Evolutionary conservation across 1,284 basidiomycete species (phyloP).

Genomic region (Apiotrichum akiyoshidainum): DNA sequence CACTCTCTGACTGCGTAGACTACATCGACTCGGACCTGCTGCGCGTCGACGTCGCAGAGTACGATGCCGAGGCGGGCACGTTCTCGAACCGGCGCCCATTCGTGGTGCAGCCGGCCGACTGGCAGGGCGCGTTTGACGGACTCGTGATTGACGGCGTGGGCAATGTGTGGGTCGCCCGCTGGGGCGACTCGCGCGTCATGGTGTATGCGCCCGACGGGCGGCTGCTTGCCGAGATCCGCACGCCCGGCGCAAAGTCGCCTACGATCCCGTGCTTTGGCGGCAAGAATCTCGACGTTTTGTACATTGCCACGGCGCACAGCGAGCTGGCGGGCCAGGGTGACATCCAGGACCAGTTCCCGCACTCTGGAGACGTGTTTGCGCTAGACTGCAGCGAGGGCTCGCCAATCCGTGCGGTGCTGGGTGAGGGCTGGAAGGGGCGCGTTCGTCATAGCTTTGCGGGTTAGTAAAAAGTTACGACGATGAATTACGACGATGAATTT

Average conservation of each 20-base stretch:
- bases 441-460: slow-evolving; percentile 20
- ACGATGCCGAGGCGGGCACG: slow-evolving; percentile 32
- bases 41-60: slow-evolving; percentile 37
- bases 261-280: slow-evolving; percentile 48
- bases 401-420: slow-evolving; percentile 29
- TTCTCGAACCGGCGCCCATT: slow-evolving; percentile 33
- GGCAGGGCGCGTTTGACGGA: slow-evolving; percentile 44
- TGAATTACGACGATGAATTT: neutral
- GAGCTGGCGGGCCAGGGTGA: slow-evolving; percentile 32
- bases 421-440: slow-evolving; percentile 31
- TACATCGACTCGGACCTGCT: slow-evolving; percentile 46
- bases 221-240: slow-evolving; percentile 32
- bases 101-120: slow-evolving; percentile 21
- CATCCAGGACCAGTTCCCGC: slow-evolving; percentile 25
- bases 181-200: slow-evolving; percentile 45
- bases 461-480: too few relatives aligned
- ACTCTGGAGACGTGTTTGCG: slow-evolving; percentile 37
- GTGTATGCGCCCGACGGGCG: slow-evolving; percentile 39
- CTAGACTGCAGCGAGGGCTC: slow-evolving; percentile 32
- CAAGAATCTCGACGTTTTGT: slow-evolving; percentile 39
- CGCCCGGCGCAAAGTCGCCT: slow-evolving; percentile 30
- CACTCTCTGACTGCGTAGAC: slow-evolving; percentile 25
- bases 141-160: slow-evolving; percentile 45
- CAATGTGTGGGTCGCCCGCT: slow-evolving; percentile 48
- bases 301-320: slow-evolving; percentile 37